phyloP scores from a whole-genome alignment of 78 protist species.

The Bigelowiella natans region DNA sequence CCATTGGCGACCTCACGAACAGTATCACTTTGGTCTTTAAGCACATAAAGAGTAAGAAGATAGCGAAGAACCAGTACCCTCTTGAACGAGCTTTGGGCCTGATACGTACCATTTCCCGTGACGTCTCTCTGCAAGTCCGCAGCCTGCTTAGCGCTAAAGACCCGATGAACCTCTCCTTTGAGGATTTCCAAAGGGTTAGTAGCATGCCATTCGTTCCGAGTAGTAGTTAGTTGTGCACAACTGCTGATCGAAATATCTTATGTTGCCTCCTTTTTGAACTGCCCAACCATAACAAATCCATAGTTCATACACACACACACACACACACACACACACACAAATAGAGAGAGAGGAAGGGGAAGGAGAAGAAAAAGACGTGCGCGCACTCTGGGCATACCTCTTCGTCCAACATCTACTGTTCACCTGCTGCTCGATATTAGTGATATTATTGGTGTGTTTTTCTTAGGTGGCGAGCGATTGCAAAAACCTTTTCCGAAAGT shows the following conservation, averaged over 20 bases:
- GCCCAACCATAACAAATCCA: no score
- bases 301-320: no score
- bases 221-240: no score
- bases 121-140: not conserved
- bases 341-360: not conserved
- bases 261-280: no score
- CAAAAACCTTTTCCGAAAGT: not conserved
- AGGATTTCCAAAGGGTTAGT: not conserved
- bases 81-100: not conserved
- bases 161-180: not conserved
- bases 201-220: no score
- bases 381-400: not conserved
- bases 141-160: not conserved
- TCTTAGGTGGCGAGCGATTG: not conserved
- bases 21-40: not conserved
- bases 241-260: no score
- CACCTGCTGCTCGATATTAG: no score
- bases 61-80: not conserved
- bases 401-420: no score
- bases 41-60: not conserved
- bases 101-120: not conserved
- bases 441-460: no score
- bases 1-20: not conserved
- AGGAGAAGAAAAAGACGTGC: not conserved
- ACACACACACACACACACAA: no score